phyloP scores from a whole-genome alignment of 768 basidiomycete species.

The Naematelia encephala region DNA sequence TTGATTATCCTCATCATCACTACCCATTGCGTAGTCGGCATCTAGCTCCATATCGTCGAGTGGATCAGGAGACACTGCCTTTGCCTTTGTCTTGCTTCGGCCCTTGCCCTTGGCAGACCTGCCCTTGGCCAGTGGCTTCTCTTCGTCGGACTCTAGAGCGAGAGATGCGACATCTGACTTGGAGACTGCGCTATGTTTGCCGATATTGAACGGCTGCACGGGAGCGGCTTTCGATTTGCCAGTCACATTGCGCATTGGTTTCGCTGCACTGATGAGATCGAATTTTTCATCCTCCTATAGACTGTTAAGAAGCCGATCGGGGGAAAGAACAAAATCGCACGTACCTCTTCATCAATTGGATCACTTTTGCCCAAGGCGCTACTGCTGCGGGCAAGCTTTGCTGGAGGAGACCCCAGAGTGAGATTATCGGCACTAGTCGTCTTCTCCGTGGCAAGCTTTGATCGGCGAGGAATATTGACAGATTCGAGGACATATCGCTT shows the following conservation, averaged over 20 bases:
- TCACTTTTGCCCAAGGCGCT: constrained; percentile 15
- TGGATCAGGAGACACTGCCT: constrained; percentile 21
- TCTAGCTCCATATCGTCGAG: constrained; percentile 6
- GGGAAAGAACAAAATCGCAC: neutral
- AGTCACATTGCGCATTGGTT: constrained; percentile 4
- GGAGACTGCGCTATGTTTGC: constrained; percentile 24
- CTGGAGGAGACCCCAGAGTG: constrained; percentile 29
- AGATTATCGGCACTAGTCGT: constrained; percentile 38
- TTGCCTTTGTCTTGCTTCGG: constrained; percentile 16
- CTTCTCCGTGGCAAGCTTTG: constrained; percentile 32
- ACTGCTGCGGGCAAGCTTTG: constrained; percentile 14
- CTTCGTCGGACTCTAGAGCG: constrained; percentile 7
- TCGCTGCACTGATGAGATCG: neutral
- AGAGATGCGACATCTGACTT: constrained; percentile 13
- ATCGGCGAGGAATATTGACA: constrained; percentile 33
- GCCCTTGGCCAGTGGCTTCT: constrained; percentile 7
- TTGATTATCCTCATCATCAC: constrained; percentile 37
- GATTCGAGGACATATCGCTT: constrained; percentile 27
- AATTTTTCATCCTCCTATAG: neutral
- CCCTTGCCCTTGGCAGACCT: constrained; percentile 9
- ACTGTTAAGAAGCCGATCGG: neutral
- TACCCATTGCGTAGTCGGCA: constrained; percentile 40
- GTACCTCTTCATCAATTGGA: constrained; percentile 14
- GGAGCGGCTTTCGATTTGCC: constrained; percentile 22
- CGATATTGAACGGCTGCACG: constrained; percentile 36